Evolutionary conservation across 1,284 basidiomycete genomes (phyloP).

Genomic region (Sporisorium iseilematis-ciliati): DNA sequence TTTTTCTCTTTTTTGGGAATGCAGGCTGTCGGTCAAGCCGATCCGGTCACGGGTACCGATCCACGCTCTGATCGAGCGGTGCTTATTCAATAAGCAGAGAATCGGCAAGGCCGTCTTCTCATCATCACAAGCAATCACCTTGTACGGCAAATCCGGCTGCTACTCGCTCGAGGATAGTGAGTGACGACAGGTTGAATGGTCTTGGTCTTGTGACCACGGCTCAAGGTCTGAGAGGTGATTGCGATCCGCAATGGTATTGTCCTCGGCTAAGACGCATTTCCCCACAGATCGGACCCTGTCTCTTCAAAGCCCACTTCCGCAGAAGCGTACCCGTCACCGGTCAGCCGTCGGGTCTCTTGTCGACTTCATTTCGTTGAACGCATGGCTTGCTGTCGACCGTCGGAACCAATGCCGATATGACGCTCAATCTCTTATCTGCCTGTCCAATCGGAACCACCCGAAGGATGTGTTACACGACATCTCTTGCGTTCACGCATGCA

Average conservation of each 20-base stretch:
- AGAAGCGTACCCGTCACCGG: slow-evolving; percentile 5
- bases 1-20: background rate
- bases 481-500: background rate
- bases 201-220: background rate
- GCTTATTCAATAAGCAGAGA: background rate
- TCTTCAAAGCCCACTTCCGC: background rate
- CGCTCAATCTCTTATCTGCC: background rate
- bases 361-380: background rate
- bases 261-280: slow-evolving; percentile 1
- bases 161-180: no score
- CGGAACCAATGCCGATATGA: background rate
- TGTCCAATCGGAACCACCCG: background rate
- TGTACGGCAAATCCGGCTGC: no score
- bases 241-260: background rate
- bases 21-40: slow-evolving; percentile 1
- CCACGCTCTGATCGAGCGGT: background rate
- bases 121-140: background rate
- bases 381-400: background rate
- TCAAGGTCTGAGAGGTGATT: background rate
- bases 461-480: background rate
- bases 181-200: background rate
- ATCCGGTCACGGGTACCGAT: background rate
- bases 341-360: background rate
- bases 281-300: slow-evolving; percentile 17
- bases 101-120: background rate